Percentiles rank a stretch among this genome's conserved stretches.
phyloP scores from a whole-genome alignment of 2,329 filamentous ascomycete species.

The Nemania sp. region DNA sequence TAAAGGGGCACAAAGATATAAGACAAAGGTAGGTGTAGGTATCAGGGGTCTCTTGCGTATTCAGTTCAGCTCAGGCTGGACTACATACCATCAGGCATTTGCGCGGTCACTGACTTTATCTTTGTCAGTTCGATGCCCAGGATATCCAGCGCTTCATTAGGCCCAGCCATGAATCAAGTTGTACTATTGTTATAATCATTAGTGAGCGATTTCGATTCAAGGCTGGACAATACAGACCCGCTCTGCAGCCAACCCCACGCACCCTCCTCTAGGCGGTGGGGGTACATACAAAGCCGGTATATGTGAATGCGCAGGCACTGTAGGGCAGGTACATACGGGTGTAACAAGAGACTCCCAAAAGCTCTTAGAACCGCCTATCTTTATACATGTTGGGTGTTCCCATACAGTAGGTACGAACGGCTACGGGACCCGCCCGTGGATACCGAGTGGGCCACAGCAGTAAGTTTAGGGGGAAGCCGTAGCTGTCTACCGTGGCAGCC shows the following conservation, averaged over 20 bases:
- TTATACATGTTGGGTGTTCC: neutral
- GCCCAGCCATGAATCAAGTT: neutral
- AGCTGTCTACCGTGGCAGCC: too few species aligned
- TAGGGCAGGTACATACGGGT: neutral
- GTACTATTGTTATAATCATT: neutral
- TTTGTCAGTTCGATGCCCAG: too few species aligned
- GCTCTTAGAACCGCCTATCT: neutral
- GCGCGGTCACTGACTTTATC: too few species aligned
- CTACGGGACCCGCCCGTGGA: neutral
- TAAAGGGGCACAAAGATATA: too few species aligned
- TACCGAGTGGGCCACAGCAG: slow-evolving; percentile 9
- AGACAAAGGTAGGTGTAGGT: too few species aligned
- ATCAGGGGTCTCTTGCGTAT: too few species aligned
- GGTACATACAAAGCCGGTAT: too few species aligned
- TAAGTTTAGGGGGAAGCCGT: too few species aligned
- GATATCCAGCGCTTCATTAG: too few species aligned
- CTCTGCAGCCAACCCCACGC: neutral
- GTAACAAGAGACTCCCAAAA: neutral
- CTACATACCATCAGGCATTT: too few species aligned
- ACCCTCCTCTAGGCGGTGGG: neutral
- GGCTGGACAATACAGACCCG: neutral
- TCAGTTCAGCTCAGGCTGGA: too few species aligned
- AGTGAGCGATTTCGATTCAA: neutral
- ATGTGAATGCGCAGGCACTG: too few species aligned
- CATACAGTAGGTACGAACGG: neutral